phyloP scores from a whole-genome alignment of 73 alveolate genomes.

The Blepharisma japonicum region DNA sequence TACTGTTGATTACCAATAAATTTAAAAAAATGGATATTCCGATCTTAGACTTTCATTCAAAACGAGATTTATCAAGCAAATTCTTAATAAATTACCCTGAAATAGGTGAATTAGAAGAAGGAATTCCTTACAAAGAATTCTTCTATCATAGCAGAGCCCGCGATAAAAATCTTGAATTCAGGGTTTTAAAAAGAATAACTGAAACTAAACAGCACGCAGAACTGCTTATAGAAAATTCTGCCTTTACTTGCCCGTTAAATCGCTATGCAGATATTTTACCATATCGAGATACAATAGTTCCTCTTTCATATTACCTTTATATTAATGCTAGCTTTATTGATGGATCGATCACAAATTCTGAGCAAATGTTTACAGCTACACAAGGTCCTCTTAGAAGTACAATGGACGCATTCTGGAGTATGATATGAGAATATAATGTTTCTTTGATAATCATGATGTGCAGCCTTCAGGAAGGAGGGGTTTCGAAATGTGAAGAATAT shows the following conservation, averaged over 20 bases:
- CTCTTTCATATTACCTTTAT: conserved; percentile 41
- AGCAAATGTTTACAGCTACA: conserved; percentile 74
- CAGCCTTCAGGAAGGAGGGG: conserved; percentile 63
- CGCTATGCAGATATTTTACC: conserved; percentile 59
- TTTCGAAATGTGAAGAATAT: conserved; percentile 78
- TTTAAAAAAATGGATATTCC: too few relatives aligned
- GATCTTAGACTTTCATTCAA: not conserved
- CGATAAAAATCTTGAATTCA: conserved; percentile 45
- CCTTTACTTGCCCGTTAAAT: conserved; percentile 34
- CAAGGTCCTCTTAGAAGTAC: conserved; percentile 81
- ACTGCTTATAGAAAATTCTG: conserved; percentile 30
- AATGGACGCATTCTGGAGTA: conserved; percentile 74
- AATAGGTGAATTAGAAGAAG: conserved; percentile 41
- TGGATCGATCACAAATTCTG: conserved; percentile 34
- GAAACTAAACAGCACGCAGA: conserved; percentile 55
- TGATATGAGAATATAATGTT: conserved; percentile 76
- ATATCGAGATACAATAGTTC: conserved; percentile 50
- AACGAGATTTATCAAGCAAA: conserved; percentile 41
- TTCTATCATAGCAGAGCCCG: conserved; percentile 34
- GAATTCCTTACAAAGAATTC: conserved; percentile 48
- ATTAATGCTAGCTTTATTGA: conserved; percentile 58
- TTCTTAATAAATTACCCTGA: conserved; percentile 43
- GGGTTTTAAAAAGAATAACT: conserved; percentile 44
- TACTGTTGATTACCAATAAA: too few relatives aligned
- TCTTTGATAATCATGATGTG: conserved; percentile 68